These are phyloP conservation scores for Wickerhamiella nectarea DNA, from an alignment of 805 yeast genomes.

Conservation along the genomic window DNA sequence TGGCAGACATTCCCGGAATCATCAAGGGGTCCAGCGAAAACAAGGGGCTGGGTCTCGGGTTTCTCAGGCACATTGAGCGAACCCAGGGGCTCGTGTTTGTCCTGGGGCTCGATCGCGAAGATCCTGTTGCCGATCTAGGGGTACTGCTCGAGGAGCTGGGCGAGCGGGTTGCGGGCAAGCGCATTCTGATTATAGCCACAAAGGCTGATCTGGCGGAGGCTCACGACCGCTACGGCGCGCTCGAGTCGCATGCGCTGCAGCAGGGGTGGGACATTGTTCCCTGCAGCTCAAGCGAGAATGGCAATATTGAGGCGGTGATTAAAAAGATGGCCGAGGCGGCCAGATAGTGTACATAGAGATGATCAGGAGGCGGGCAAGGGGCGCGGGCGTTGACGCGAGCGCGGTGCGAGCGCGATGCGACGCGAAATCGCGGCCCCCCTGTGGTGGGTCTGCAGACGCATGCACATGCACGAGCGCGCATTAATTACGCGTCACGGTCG, in stretches of 20 bases:
- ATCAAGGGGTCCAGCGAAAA: constrained; percentile 73
- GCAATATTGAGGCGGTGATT: constrained; percentile 59
- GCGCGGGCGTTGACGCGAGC: too few relatives aligned
- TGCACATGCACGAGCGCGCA: too few relatives aligned
- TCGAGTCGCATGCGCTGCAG: constrained; percentile 25
- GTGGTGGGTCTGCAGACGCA: too few relatives aligned
- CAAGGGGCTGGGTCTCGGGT: constrained; percentile 88
- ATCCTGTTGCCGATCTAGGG: constrained; percentile 55
- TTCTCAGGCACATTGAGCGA: constrained; percentile 82
- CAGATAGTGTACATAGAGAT: not conserved
- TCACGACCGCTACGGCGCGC: constrained; percentile 32
- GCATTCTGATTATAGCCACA: constrained; percentile 71
- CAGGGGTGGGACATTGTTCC: constrained; percentile 63
- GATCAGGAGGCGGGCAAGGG: too few relatives aligned
- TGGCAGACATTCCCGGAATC: constrained; percentile 96
- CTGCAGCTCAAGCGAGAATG: constrained; percentile 62
- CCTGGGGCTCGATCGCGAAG: constrained; percentile 49
- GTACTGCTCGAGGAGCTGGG: constrained; percentile 63
- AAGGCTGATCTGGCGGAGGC: constrained; percentile 70
- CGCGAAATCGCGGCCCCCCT: too few relatives aligned
- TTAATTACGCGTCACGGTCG: not conserved
- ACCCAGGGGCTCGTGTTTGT: constrained; percentile 85
- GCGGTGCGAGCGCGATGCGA: too few relatives aligned
- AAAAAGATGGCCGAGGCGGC: constrained; percentile 44
- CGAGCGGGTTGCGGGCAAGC: constrained; percentile 44